Conservation (phyloP, 352 stramenopile genomes). For the Phytophthora sansomeana region DNA sequence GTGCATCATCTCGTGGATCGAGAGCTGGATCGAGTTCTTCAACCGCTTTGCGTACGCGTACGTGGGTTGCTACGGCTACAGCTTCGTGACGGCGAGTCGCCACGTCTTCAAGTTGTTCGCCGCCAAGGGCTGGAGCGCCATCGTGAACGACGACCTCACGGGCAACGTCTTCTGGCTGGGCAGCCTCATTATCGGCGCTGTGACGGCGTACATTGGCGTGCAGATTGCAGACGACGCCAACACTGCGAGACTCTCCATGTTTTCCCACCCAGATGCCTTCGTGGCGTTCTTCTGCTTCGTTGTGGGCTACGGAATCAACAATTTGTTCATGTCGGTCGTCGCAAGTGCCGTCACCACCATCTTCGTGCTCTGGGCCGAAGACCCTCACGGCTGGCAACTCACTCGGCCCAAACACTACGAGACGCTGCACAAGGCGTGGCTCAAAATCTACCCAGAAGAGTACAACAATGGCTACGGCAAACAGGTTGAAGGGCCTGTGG, state of each 20-base stretch:
- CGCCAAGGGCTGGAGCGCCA: constrained; percentile 85
- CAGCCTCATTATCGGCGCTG: constrained; percentile 74
- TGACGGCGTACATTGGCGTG: constrained; percentile 73
- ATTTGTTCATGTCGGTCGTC: constrained; percentile 75
- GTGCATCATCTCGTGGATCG: constrained; percentile 84
- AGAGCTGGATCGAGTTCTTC: constrained; percentile 90
- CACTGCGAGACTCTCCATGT: constrained; percentile 63
- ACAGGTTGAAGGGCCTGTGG: constrained; percentile 34
- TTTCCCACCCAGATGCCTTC: constrained; percentile 70
- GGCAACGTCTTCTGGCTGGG: constrained; percentile 88
- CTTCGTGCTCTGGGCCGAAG: constrained; percentile 87
- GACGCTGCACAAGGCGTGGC: constrained; percentile 75
- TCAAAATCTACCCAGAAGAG: constrained; percentile 84
- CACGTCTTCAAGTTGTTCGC: constrained; percentile 86
- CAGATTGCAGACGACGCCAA: constrained; percentile 60
- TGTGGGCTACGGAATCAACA: constrained; percentile 79
- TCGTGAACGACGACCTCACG: constrained; percentile 91
- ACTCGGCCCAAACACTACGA: constrained; percentile 79
- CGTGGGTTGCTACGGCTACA: constrained; percentile 89
- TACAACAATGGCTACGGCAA: constrained; percentile 88
- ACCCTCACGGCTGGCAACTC: constrained; percentile 77
- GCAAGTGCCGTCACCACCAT: constrained; percentile 81
- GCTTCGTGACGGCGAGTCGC: constrained; percentile 78
- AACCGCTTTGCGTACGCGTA: constrained; percentile 92
- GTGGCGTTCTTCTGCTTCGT: constrained; percentile 79